A percentile compares a stretch with the other conserved stretches of the same genome.
These are phyloP conservation scores for Lactifluus subvellereus DNA, from an alignment of 768 basidiomycete species.

Conservation along the genomic window DNA sequence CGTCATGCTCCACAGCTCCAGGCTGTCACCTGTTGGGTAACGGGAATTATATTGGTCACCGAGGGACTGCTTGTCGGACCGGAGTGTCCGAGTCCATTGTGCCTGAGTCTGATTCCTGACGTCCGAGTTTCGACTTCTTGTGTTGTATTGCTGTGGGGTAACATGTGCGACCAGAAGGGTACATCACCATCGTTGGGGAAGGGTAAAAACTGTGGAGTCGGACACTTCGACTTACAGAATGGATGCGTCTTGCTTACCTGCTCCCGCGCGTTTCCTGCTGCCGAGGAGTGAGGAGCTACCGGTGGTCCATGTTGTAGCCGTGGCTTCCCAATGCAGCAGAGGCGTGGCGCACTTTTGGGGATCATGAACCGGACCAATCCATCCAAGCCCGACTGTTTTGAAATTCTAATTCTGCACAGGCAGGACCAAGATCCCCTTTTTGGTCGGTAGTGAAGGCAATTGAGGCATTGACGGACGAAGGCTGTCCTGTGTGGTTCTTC, in stretches of 20 bases:
- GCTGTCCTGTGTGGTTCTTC: not conserved
- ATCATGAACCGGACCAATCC: conserved; percentile 14
- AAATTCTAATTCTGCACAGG: not conserved
- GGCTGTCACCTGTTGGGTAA: no score
- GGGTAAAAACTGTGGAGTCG: no score
- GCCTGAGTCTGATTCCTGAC: no score
- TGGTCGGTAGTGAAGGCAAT: not conserved
- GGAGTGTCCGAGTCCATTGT: not conserved
- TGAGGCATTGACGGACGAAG: not conserved
- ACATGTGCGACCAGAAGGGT: no score
- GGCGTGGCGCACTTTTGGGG: not conserved
- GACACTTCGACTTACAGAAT: no score
- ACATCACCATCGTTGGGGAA: no score
- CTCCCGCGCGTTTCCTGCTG: not conserved
- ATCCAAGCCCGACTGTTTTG: not conserved
- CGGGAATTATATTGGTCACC: not conserved
- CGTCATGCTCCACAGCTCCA: no score
- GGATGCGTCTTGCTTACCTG: not conserved
- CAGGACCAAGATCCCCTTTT: not conserved
- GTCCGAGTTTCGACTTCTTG: no score
- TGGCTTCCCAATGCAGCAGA: not conserved
- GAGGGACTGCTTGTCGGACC: not conserved
- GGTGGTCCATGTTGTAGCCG: not conserved
- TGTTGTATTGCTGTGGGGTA: no score
- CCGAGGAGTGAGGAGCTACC: not conserved